A percentile compares a stretch with the other conserved stretches of the same genome.
Conservation (phyloP, 148 eudicot genomes). For the Nyssa sinensis region DNA sequence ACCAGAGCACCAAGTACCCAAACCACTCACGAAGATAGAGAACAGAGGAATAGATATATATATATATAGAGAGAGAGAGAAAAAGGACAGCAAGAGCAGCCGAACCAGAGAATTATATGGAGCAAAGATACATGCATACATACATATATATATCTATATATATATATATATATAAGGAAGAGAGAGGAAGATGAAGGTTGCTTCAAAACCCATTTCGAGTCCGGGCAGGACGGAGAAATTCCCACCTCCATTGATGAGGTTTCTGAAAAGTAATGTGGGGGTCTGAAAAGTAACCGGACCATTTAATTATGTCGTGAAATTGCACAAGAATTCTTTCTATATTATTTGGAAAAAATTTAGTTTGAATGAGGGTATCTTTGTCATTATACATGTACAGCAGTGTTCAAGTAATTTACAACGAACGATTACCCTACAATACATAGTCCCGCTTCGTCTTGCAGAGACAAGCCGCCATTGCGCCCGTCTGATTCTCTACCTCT, state of each 20-base stretch:
- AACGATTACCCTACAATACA: background rate
- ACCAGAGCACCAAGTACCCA: background rate
- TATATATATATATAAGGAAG: background rate
- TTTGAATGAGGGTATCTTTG: background rate
- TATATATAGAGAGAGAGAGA: background rate
- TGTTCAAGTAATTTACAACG: background rate
- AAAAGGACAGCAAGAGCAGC: background rate
- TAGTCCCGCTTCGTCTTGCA: background rate
- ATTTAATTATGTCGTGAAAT: no score
- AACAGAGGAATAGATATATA: background rate
- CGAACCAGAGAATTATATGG: no score
- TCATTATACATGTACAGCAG: background rate
- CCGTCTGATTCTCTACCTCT: background rate
- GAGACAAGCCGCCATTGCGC: background rate
- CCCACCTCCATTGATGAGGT: slow-evolving; percentile 79
- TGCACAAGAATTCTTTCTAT: no score
- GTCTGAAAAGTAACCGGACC: no score
- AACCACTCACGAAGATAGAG: background rate
- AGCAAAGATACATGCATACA: no score
- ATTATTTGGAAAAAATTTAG: no score
- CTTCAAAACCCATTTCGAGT: slow-evolving; percentile 66
- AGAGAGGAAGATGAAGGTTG: slow-evolving; percentile 34
- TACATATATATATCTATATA: no score
- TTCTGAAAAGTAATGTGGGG: slow-evolving; percentile 48
- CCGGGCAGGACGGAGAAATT: slow-evolving; percentile 70